phyloP scores from a whole-genome alignment of 2,329 filamentous ascomycete genomes.

The Fusarium sp. region DNA sequence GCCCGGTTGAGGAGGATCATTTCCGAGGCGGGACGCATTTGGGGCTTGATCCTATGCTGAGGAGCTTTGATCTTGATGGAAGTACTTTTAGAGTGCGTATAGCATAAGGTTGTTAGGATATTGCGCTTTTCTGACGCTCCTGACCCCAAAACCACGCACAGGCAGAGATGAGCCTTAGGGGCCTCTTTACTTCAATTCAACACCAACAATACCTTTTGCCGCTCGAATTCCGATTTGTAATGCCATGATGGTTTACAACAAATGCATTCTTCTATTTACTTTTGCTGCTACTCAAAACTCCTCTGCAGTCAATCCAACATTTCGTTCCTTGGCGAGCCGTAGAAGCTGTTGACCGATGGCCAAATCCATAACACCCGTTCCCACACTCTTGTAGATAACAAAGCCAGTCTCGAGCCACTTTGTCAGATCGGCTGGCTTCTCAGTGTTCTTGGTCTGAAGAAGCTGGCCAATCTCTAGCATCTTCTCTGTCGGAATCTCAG shows the following conservation, averaged over 20 bases:
- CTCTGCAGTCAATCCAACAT: slow-evolving; percentile 57
- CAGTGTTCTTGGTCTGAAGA: slow-evolving; percentile 46
- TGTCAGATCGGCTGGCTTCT: slow-evolving; percentile 49
- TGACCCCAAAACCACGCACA: too few species aligned
- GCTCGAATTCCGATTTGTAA: too few species aligned
- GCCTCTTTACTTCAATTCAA: too few species aligned
- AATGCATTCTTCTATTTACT: neutral
- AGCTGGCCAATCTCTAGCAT: slow-evolving; percentile 64
- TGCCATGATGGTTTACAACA: too few species aligned
- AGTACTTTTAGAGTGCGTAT: neutral
- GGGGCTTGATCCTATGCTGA: neutral
- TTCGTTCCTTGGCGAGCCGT: slow-evolving; percentile 63
- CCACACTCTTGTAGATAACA: slow-evolving; percentile 77
- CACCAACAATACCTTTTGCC: too few species aligned
- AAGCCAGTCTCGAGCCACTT: slow-evolving; percentile 73
- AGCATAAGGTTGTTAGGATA: too few species aligned
- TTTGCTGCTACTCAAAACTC: slow-evolving; percentile 27
- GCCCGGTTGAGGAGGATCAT: neutral
- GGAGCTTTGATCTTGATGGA: too few species aligned
- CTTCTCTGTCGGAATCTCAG: slow-evolving; percentile 32
- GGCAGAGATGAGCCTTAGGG: too few species aligned
- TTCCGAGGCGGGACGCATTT: neutral
- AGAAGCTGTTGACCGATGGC: slow-evolving; percentile 71
- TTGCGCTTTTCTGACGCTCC: too few species aligned
- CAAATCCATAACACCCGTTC: slow-evolving; percentile 76